These are phyloP conservation scores for Paecilomyces niveus DNA, from an alignment of 2,329 filamentous ascomycete genomes.

Conservation along the genomic window DNA sequence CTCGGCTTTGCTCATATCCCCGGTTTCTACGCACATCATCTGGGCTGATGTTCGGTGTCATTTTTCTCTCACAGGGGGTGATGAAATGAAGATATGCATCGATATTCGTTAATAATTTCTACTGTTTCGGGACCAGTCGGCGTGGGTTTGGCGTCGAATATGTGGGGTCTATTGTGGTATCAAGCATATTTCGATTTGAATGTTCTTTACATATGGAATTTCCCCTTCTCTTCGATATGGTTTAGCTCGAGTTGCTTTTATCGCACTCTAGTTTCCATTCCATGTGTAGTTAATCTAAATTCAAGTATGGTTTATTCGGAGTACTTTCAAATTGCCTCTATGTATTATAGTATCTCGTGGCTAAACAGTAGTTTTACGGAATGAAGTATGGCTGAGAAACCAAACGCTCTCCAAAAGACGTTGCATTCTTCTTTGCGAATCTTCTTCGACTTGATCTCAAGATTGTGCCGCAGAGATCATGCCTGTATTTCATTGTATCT, in stretches of 20 bases:
- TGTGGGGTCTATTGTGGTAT: neutral
- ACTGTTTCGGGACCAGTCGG: slow-evolving; percentile 7
- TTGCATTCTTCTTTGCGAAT: no score
- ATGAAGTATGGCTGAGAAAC: neutral
- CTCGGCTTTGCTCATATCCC: neutral
- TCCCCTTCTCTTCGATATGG: neutral
- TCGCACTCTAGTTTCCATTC: neutral
- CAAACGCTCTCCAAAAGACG: no score
- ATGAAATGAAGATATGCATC: slow-evolving; percentile 12
- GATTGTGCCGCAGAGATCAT: no score
- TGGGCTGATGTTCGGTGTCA: slow-evolving; percentile 4
- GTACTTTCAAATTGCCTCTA: neutral
- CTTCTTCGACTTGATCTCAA: neutral
- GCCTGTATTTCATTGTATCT: slow-evolving; percentile 7
- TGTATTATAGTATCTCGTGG: neutral
- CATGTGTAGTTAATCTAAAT: neutral
- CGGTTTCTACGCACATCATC: neutral
- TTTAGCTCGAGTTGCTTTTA: neutral
- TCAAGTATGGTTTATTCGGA: neutral
- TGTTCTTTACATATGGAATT: neutral
- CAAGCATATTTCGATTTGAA: neutral
- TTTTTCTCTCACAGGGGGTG: slow-evolving; percentile 1
- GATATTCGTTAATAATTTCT: slow-evolving; percentile 9
- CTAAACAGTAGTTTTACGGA: neutral
- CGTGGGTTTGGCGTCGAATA: slow-evolving; percentile 9